Evolutionary conservation across 2,329 filamentous ascomycete genomes (phyloP).

Genomic region (Fusarium miscanthi): DNA sequence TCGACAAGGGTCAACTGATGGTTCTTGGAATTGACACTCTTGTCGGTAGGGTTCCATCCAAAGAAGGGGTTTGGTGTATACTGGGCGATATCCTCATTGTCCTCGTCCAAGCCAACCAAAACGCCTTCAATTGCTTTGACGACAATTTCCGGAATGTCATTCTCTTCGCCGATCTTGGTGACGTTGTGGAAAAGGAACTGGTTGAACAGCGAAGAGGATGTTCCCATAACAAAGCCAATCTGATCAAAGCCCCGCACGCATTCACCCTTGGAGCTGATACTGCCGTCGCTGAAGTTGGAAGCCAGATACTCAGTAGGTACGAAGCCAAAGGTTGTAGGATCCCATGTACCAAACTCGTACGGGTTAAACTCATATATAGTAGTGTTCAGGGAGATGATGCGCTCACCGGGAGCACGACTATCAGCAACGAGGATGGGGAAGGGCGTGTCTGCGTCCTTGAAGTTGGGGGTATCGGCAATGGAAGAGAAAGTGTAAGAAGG

Average conservation of each 20-base stretch:
- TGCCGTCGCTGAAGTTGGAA: constrained; percentile 66
- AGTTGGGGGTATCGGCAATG: constrained; percentile 57
- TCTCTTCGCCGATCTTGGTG: constrained; percentile 60
- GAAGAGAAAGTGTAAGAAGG: constrained; percentile 85
- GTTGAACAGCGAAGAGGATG: constrained; percentile 85
- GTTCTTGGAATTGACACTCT: constrained; percentile 57
- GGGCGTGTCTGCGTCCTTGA: constrained; percentile 56
- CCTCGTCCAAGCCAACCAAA: constrained; percentile 63
- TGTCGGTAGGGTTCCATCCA: constrained; percentile 58
- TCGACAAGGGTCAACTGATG: constrained; percentile 78
- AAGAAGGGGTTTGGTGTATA: constrained; percentile 70
- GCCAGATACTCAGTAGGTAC: constrained; percentile 69
- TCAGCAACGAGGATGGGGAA: constrained; percentile 64
- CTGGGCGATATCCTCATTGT: constrained; percentile 80
- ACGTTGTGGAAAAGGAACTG: constrained; percentile 65
- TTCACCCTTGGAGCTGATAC: constrained; percentile 54
- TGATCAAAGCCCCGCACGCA: constrained; percentile 78
- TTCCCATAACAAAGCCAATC: constrained; percentile 83
- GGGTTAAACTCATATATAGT: constrained; percentile 75
- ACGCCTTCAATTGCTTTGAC: constrained; percentile 61
- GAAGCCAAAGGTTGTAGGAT: constrained; percentile 69
- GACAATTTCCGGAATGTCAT: constrained; percentile 56
- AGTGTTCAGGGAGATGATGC: constrained; percentile 62
- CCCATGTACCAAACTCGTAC: constrained; percentile 75
- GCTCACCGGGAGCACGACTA: constrained; percentile 57